These are phyloP conservation scores for Kluyveromyces lactis DNA, from an alignment of 805 yeast species.

Conservation along the genomic window DNA sequence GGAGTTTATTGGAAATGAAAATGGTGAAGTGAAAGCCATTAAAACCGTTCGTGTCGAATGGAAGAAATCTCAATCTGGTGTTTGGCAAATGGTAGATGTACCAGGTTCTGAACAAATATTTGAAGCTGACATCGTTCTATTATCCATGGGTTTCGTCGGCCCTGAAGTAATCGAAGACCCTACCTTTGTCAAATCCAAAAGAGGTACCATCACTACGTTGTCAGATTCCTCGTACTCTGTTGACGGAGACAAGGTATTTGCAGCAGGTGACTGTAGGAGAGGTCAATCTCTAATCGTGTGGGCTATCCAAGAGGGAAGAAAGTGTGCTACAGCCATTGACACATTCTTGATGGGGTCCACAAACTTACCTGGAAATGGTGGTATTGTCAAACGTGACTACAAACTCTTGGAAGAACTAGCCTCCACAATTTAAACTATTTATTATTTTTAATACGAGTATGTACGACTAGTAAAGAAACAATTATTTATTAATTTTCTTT, in stretches of 20 bases:
- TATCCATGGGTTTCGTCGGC: slow-evolving; percentile 97
- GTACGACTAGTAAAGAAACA: neutral
- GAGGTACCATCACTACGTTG: slow-evolving; percentile 69
- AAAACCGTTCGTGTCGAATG: slow-evolving; percentile 97
- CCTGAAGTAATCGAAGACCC: slow-evolving; percentile 79
- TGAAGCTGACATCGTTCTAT: slow-evolving; percentile 87
- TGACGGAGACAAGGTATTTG: slow-evolving; percentile 60
- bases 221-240: slow-evolving; percentile 60
- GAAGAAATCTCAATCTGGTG: slow-evolving; percentile 92
- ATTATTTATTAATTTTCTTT: neutral
- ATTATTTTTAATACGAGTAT: neutral
- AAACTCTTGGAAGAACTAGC: slow-evolving; percentile 71
- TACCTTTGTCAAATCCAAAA: slow-evolving; percentile 46
- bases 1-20: slow-evolving; percentile 91
- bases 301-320: slow-evolving; percentile 99
- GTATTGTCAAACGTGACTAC: slow-evolving; percentile 79
- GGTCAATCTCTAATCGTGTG: slow-evolving; percentile 97
- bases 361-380: slow-evolving; percentile 88
- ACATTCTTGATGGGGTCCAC: slow-evolving; percentile 66
- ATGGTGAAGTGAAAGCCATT: slow-evolving; percentile 91
- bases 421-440: slow-evolving; percentile 42
- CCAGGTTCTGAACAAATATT: slow-evolving; percentile 91
- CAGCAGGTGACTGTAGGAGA: slow-evolving; percentile 98
- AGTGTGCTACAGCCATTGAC: slow-evolving; percentile 94
- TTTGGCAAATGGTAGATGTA: slow-evolving; percentile 98